Percentiles rank a stretch among this genome's conserved stretches.
Evolutionary conservation across 1,284 basidiomycete species (phyloP).

Genomic region (Puccinia brachypodii): DNA sequence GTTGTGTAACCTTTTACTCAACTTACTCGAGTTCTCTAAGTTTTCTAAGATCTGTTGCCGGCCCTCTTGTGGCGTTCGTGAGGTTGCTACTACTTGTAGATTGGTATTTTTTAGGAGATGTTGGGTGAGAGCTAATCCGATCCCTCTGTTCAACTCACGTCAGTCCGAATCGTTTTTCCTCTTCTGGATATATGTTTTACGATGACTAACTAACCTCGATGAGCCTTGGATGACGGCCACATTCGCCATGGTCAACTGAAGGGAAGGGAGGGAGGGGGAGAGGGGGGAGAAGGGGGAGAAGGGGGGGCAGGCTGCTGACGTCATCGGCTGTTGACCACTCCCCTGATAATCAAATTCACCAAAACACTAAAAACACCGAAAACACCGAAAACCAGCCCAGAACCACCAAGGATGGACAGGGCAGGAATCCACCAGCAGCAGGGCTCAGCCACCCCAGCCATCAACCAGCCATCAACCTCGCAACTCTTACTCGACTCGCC

Average conservation of each 20-base stretch:
- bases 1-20: conserved; percentile 51
- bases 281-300: too few species aligned
- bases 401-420: not conserved
- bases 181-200: not conserved
- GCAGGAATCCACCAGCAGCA: not conserved
- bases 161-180: not conserved
- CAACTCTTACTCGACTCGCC: conserved; percentile 3
- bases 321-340: not conserved
- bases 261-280: not conserved
- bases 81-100: conserved; percentile 54
- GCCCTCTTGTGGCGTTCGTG: conserved; percentile 52
- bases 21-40: conserved; percentile 1
- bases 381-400: too few species aligned
- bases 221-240: conserved; percentile 46
- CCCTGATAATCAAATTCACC: not conserved
- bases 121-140: conserved; percentile 32
- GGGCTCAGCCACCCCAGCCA: not conserved
- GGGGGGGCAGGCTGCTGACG: not conserved
- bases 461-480: not conserved
- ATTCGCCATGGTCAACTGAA: conserved; percentile 7
- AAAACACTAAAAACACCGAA: not conserved
- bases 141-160: conserved; percentile 8
- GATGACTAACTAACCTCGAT: conserved; percentile 9
- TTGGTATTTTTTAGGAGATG: conserved; percentile 52
- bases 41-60: conserved; percentile 52